Conservation (phyloP, 164 flowering plant species). For the Dillenia turbinata region DNA sequence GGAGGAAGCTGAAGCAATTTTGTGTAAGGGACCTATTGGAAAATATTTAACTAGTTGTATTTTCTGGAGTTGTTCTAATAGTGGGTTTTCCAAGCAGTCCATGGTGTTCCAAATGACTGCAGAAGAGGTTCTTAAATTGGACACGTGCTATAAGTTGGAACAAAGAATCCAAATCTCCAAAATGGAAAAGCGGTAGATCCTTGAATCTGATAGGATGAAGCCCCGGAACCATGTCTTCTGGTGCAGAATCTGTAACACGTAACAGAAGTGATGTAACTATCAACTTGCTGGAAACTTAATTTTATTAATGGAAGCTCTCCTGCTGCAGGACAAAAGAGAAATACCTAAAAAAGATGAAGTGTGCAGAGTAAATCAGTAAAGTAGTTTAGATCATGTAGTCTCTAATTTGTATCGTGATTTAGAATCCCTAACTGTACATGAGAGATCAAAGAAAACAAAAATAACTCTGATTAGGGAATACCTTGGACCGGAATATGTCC, state of each 20-base stretch:
- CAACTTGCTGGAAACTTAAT: background rate
- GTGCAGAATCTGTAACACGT: constrained; percentile 13
- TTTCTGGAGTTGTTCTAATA: constrained; percentile 8
- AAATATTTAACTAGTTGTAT: constrained; percentile 19
- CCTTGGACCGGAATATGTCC: constrained; percentile 28
- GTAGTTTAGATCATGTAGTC: background rate
- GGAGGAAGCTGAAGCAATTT: constrained; percentile 8
- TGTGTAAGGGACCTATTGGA: constrained; percentile 37
- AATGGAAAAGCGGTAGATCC: constrained; percentile 22
- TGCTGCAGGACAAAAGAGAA: background rate
- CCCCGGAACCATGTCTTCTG: constrained; percentile 16
- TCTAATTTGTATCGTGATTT: background rate
- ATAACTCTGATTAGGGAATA: background rate
- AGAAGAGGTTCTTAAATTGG: constrained; percentile 16
- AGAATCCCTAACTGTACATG: background rate
- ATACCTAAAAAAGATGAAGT: no score
- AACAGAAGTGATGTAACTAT: background rate
- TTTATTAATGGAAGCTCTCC: background rate
- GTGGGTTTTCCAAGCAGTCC: constrained; percentile 16
- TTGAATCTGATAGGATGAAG: constrained; percentile 33
- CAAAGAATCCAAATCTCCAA: background rate
- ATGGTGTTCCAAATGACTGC: constrained; percentile 31
- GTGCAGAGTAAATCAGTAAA: no score
- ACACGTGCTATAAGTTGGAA: constrained; percentile 5
- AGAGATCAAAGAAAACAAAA: background rate